Evolutionary conservation across 2,329 filamentous ascomycete species (phyloP), one percentile per base, ranked within the genome.

Genomic region (Ilyonectria sp.): DNA sequence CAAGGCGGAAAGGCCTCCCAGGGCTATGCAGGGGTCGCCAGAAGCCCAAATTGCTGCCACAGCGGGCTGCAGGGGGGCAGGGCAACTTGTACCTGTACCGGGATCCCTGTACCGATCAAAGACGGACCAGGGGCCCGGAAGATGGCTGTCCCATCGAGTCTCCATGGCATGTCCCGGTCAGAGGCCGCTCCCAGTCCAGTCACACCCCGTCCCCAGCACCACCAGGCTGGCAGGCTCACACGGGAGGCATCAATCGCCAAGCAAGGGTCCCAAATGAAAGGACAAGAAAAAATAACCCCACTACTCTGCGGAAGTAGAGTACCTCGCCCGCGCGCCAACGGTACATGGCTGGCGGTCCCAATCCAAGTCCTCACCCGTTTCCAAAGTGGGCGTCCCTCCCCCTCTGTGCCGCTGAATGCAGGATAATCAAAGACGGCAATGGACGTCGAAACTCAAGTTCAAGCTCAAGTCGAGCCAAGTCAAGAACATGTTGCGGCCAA

Each of bases 241-340:
- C 52, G 33, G 58, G 43, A 54, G 43, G 43, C 43, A 35, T 26
- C 52, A 56, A 47, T 33, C 33, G 13, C 29, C 63, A 66, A 58
- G 63, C 63, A 66, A 58, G 63, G 63, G 63, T 53, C 56, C 49
- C 58, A 50, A 62, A 65, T 46, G 52, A 62, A 55, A 62, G 43
- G 21, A 21, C 11, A 56, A 31, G 31, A 49, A 50, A 50, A 62
- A 35, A 43, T 49, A 62, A 49, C 33, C 43, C 40, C 52, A 62
- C 53, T 43, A 35, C 19, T 13, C 33, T 2, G 31, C 10, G 17
- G 50, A 37, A 35, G 33, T 23, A 55, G 23, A 65, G 63, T 65
- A 65, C 63, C 23, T 65, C 6, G 37, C 43, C 50, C 26, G 33
- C 21, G 40, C 40, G 19, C 26, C 23, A 60, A 23, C 13, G 49